phyloP scores from a whole-genome alignment of 805 yeast genomes.

The Barnettozyma vustinii region DNA sequence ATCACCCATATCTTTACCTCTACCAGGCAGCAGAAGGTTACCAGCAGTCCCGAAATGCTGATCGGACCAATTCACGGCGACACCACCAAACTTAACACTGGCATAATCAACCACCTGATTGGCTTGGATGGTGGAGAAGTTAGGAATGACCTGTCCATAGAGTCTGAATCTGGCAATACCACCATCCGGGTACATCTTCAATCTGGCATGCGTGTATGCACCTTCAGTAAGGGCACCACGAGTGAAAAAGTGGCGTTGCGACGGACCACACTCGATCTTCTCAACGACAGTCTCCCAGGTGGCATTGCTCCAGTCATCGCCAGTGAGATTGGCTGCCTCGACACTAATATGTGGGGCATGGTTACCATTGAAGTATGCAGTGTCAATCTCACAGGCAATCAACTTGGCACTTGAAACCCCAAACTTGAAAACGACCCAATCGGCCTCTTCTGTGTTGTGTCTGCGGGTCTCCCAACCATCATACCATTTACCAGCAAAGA shows the following conservation, averaged over 20 bases:
- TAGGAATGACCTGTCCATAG: constrained; percentile 80
- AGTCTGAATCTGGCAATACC: constrained; percentile 94
- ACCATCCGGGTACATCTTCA: constrained; percentile 96
- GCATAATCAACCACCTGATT: constrained; percentile 60
- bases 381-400: constrained; percentile 84
- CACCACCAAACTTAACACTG: constrained; percentile 81
- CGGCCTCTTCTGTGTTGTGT: constrained; percentile 80
- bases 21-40: constrained; percentile 84
- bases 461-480: constrained; percentile 99
- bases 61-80: constrained; percentile 76
- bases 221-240: constrained; percentile 52
- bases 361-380: constrained; percentile 92
- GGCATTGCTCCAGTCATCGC: constrained; percentile 15
- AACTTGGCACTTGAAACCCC: constrained; percentile 81
- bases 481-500: constrained; percentile 91
- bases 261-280: constrained; percentile 81
- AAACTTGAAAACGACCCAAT: constrained; percentile 78
- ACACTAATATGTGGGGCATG: constrained; percentile 90
- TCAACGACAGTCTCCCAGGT: constrained; percentile 69
- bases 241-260: constrained; percentile 77
- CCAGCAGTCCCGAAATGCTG: constrained; percentile 94
- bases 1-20: constrained; percentile 95
- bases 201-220: constrained; percentile 71
- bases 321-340: constrained; percentile 51
- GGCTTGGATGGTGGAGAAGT: constrained; percentile 37